Conservation (phyloP, 2,329 filamentous ascomycete genomes). For the Exophiala xenobiotica region DNA sequence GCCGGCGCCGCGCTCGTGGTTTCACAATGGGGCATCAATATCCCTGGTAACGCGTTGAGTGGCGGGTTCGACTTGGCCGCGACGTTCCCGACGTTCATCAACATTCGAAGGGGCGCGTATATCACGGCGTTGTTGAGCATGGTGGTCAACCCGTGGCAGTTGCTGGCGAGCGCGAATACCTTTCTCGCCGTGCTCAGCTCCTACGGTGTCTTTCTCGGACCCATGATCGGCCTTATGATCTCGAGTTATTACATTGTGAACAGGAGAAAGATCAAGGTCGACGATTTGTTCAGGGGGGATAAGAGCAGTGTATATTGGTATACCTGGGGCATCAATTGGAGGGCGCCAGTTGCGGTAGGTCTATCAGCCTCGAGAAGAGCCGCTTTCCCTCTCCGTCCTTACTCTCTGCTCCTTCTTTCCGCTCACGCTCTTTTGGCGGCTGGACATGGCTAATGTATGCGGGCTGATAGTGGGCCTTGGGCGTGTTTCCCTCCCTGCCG, state of each 20-base stretch:
- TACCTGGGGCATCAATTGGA: conserved; percentile 46
- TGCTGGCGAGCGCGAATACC: conserved; percentile 47
- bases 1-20: conserved; percentile 46
- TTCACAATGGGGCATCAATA: conserved; percentile 48
- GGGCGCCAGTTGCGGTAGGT: conserved; percentile 35
- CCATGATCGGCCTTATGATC: conserved; percentile 38
- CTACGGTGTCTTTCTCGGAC: conserved; percentile 49
- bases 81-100: conserved; percentile 54
- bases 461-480: conserved; percentile 41
- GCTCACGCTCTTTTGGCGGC: not conserved
- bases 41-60: conserved; percentile 50
- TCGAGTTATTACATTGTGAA: conserved; percentile 39
- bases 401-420: too few species aligned
- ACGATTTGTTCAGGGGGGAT: conserved; percentile 43
- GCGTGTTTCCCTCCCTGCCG: conserved; percentile 35
- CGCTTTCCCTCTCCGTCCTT: too few species aligned
- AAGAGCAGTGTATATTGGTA: conserved; percentile 46
- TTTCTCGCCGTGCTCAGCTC: conserved; percentile 49
- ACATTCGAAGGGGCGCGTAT: conserved; percentile 56
- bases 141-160: conserved; percentile 53
- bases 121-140: conserved; percentile 47
- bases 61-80: conserved; percentile 57
- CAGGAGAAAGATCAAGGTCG: conserved; percentile 41
- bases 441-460: too few species aligned
- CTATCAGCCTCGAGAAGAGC: conserved; percentile 18